These are phyloP conservation scores for Setomelanomma holmii DNA, from an alignment of 2,329 filamentous ascomycete genomes.

Conservation along the genomic window DNA sequence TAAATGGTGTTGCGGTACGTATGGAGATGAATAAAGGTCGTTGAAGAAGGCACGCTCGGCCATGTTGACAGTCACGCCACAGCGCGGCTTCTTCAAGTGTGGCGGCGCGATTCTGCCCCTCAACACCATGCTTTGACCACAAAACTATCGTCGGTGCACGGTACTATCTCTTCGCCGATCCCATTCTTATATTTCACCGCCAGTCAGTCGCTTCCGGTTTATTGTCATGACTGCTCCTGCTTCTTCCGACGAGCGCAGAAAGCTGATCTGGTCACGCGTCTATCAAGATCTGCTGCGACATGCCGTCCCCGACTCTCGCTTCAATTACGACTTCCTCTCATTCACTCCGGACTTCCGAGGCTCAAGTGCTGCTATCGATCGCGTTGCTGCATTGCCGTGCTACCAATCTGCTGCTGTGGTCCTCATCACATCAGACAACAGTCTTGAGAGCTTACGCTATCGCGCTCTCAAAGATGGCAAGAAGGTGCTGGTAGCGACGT, in stretches of 20 bases:
- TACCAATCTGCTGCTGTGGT: conserved; percentile 43
- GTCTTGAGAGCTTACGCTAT: conserved; percentile 51
- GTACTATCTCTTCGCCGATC: background rate
- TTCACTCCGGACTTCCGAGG: conserved; percentile 54
- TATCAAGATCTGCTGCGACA: conserved; percentile 48
- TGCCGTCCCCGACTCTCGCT: conserved; percentile 54
- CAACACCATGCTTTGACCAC: background rate
- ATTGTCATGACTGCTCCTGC: conserved; percentile 22
- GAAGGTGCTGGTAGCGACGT: conserved; percentile 52
- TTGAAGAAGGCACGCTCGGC: background rate
- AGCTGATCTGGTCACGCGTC: conserved; percentile 36
- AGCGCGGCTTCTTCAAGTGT: background rate
- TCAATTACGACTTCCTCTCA: conserved; percentile 52
- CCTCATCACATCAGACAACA: conserved; percentile 55
- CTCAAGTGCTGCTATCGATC: conserved; percentile 44
- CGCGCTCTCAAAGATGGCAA: conserved; percentile 52
- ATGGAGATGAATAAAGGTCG: background rate
- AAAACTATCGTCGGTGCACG: background rate
- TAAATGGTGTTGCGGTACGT: no score
- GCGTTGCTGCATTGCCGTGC: conserved; percentile 39
- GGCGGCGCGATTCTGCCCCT: background rate
- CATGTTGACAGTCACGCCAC: background rate
- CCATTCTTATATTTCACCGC: background rate
- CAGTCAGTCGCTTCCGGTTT: background rate
- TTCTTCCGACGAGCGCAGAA: conserved; percentile 19